phyloP scores from a whole-genome alignment of 2,329 filamentous ascomycete species.

The Pseudopithomyces maydicus region DNA sequence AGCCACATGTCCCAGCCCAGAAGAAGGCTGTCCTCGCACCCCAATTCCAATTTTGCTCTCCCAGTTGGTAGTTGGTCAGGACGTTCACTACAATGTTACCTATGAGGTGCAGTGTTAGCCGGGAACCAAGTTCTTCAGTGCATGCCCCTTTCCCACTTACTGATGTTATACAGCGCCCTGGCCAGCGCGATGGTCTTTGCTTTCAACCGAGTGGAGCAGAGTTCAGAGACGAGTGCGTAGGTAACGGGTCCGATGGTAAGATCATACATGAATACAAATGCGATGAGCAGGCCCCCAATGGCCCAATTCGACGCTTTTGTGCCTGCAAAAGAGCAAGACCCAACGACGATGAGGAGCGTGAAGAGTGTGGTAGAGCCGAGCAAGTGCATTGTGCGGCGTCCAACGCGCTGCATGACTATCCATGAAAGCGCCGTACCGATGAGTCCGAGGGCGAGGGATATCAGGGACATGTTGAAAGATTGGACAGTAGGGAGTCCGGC shows the following conservation, averaged over 20 bases:
- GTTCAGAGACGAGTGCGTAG: slow-evolving; percentile 83
- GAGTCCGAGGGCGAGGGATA: slow-evolving; percentile 68
- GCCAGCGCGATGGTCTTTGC: slow-evolving; percentile 88
- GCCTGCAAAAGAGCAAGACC: slow-evolving; percentile 70
- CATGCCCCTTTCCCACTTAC: not conserved
- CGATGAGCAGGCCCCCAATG: slow-evolving; percentile 36
- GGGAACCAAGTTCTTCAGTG: too few relatives aligned
- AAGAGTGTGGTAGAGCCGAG: slow-evolving; percentile 64
- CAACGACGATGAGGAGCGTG: slow-evolving; percentile 75
- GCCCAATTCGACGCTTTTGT: slow-evolving; percentile 53
- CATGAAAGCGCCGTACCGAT: slow-evolving; percentile 79
- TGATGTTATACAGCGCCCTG: slow-evolving; percentile 74
- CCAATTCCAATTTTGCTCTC: slow-evolving; percentile 75
- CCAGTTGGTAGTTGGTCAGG: slow-evolving; percentile 59
- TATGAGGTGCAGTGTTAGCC: not conserved
- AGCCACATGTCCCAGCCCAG: slow-evolving; percentile 78
- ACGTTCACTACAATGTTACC: slow-evolving; percentile 78
- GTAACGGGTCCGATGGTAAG: slow-evolving; percentile 83
- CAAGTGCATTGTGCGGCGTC: slow-evolving; percentile 75
- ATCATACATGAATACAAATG: slow-evolving; percentile 73
- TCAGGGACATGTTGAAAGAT: slow-evolving; percentile 55
- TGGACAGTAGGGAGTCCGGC: slow-evolving; percentile 49
- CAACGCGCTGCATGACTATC: slow-evolving; percentile 79
- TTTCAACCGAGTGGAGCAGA: slow-evolving; percentile 77
- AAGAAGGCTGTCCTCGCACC: slow-evolving; percentile 84